Evolutionary conservation across 805 yeast genomes (phyloP).

Genomic region (Clavispora santaluciae): DNA sequence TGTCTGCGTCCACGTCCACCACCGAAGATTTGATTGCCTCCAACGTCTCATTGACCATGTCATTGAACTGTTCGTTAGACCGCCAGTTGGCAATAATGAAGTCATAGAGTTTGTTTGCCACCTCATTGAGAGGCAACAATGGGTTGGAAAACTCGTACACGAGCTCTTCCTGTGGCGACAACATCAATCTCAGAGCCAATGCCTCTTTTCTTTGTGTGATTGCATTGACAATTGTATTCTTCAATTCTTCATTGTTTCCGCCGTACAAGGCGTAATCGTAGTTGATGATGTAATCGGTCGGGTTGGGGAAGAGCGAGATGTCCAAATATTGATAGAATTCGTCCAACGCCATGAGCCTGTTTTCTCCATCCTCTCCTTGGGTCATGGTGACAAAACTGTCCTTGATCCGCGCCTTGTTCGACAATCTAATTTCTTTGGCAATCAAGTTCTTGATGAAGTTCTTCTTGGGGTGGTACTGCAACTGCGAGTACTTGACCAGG

Average conservation of each 20-base stretch:
- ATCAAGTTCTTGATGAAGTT: slow-evolving; percentile 74
- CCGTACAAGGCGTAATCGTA: slow-evolving; percentile 37
- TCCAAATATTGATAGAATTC: slow-evolving; percentile 39
- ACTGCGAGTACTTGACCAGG: slow-evolving; percentile 39
- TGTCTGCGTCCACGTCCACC: slow-evolving; percentile 16
- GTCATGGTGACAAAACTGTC: slow-evolving; percentile 51
- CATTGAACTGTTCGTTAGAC: slow-evolving; percentile 32
- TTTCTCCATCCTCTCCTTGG: slow-evolving; percentile 18
- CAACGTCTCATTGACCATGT: slow-evolving; percentile 28
- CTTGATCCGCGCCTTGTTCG: slow-evolving; percentile 67
- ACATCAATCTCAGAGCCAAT: slow-evolving; percentile 13
- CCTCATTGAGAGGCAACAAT: slow-evolving; percentile 32
- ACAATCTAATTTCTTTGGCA: slow-evolving; percentile 75
- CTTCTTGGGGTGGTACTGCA: slow-evolving; percentile 64
- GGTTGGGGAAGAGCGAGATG: slow-evolving; percentile 29
- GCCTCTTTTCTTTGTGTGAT: slow-evolving; percentile 21
- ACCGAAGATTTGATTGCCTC: slow-evolving; percentile 19
- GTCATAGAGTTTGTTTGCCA: slow-evolving; percentile 36
- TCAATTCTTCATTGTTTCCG: slow-evolving; percentile 20
- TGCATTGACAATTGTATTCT: slow-evolving; percentile 22
- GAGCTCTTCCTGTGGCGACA: slow-evolving; percentile 37
- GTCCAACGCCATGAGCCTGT: slow-evolving; percentile 20
- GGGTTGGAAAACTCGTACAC: slow-evolving; percentile 32
- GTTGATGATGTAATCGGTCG: slow-evolving; percentile 23
- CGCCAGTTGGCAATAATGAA: slow-evolving; percentile 38